Base-by-base conservation (phyloP, 805 yeast genomes). In the Candida pseudofarinosa region DNA sequence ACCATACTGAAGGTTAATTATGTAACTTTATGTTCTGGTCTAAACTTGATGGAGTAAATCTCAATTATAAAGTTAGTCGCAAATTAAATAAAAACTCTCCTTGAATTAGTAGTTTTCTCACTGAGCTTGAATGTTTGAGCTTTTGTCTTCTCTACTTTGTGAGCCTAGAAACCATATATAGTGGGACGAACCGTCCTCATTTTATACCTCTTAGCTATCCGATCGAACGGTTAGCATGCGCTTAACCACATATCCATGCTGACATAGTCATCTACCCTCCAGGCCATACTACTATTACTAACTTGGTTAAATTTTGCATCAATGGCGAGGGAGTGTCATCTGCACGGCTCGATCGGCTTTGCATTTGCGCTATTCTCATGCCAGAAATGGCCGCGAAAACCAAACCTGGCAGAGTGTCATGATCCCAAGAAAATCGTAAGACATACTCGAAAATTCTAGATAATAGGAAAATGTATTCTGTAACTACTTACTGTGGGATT, bases 1-100 rank as follows among this genome's bases (percentile, higher is more conserved):
- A 39, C 42, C 45, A 42, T 42, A 13, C 10, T 23, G 28, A 23
- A 18, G 19, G 14, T 13, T 34, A n/a, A n/a, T n/a, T 15, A 32
- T 4, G 16, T 15, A 32, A 32, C 35, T 32, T n/a, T n/a, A n/a
- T n/a, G n/a, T n/a, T n/a, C n/a, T n/a, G n/a, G 28, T 7, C 28
- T 23, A 23, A 7, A 10, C 28, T 23, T 23, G 10, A 7, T 23
- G 28, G 10, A 23, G 28, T 23, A 7, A 23, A 23, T 10, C 28
- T 7, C 6, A 23, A 23, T 7, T 10, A 10, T 23, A 23, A 23
- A 6, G 28, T 10, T 23, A 23, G 28, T 23, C 10, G 28, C 6
- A 23, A 7, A n/a, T n/a, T n/a, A n/a, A n/a, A n/a, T n/a, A n/a
- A n/a, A n/a, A n/a, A n/a, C n/a, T n/a, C n/a, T n/a, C n/a, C n/a